phyloP scores from a whole-genome alignment of 2,329 filamentous ascomycete species.

The Dothistroma septosporum region DNA sequence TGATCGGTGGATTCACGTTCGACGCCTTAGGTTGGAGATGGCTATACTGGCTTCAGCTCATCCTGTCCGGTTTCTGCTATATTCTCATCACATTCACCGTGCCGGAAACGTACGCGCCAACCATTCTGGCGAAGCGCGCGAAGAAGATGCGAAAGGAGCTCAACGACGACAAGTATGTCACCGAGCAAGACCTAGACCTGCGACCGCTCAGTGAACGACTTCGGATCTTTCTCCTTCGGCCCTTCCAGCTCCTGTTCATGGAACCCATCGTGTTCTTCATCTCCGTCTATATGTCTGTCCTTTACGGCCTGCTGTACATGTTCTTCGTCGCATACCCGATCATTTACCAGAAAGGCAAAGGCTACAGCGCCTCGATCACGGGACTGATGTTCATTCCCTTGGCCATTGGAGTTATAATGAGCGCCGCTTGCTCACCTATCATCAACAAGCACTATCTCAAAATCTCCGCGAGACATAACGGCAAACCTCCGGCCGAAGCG shows the following conservation, averaged over 20 bases:
- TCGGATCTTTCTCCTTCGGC: slow-evolving; percentile 70
- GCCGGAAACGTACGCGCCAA: slow-evolving; percentile 82
- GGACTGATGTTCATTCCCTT: slow-evolving; percentile 59
- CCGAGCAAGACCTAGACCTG: slow-evolving; percentile 73
- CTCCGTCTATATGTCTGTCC: slow-evolving; percentile 60
- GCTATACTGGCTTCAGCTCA: slow-evolving; percentile 81
- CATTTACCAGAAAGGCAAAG: slow-evolving; percentile 75
- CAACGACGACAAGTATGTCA: slow-evolving; percentile 64
- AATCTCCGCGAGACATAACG: slow-evolving; percentile 59
- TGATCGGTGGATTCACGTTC: slow-evolving; percentile 71
- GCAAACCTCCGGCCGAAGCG: slow-evolving; percentile 70
- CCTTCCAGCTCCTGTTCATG: slow-evolving; percentile 78
- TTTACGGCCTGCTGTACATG: slow-evolving; percentile 40
- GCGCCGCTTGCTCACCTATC: slow-evolving; percentile 47
- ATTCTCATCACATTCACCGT: slow-evolving; percentile 80
- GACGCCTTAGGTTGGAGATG: slow-evolving; percentile 49
- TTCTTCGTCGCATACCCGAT: slow-evolving; percentile 65
- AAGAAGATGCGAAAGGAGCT: slow-evolving; percentile 66
- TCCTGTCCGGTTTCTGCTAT: slow-evolving; percentile 67
- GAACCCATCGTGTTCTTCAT: slow-evolving; percentile 85
- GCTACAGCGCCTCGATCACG: slow-evolving; percentile 69
- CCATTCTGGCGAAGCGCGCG: slow-evolving; percentile 66
- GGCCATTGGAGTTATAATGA: slow-evolving; percentile 28
- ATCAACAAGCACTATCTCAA: slow-evolving; percentile 79
- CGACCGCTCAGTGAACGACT: slow-evolving; percentile 66